Percentiles rank a stretch among this genome's conserved stretches.
These are phyloP conservation scores for Capsicum baccatum DNA, from an alignment of 257 asterid genomes.

Conservation along the genomic window DNA sequence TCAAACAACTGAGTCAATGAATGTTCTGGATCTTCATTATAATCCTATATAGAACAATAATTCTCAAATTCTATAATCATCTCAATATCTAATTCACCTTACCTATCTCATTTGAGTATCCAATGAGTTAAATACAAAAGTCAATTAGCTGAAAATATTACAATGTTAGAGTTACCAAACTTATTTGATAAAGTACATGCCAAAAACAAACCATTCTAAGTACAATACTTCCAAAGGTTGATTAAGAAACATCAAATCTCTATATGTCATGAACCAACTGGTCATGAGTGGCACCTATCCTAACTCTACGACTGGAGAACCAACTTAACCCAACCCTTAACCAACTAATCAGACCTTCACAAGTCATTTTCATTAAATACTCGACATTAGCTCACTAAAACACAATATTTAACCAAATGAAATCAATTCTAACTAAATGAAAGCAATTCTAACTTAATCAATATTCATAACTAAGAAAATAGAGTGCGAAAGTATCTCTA, in stretches of 20 bases:
- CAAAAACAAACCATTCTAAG: not conserved
- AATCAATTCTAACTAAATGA: too few relatives aligned
- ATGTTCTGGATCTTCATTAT: not conserved
- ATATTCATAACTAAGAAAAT: too few relatives aligned
- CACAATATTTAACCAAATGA: too few relatives aligned
- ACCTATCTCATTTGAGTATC: not conserved
- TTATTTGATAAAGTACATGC: not conserved
- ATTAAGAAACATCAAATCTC: not conserved
- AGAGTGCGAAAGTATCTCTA: too few relatives aligned
- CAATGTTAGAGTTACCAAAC: not conserved
- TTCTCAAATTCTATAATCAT: not conserved
- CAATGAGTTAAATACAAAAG: not conserved
- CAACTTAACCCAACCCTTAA: too few relatives aligned
- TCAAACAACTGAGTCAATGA: not conserved
- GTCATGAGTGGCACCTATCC: too few relatives aligned
- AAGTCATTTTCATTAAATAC: too few relatives aligned
- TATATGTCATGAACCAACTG: not conserved
- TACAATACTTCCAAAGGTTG: not conserved
- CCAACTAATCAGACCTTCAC: too few relatives aligned
- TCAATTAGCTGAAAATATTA: not conserved
- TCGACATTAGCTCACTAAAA: too few relatives aligned
- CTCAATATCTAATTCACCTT: not conserved
- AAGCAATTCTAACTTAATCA: too few relatives aligned
- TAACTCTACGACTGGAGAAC: too few relatives aligned
- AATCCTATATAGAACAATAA: not conserved